Evolutionary conservation across 2,329 filamentous ascomycete species (phyloP).

Genomic region (Stemphylium vesicarium): DNA sequence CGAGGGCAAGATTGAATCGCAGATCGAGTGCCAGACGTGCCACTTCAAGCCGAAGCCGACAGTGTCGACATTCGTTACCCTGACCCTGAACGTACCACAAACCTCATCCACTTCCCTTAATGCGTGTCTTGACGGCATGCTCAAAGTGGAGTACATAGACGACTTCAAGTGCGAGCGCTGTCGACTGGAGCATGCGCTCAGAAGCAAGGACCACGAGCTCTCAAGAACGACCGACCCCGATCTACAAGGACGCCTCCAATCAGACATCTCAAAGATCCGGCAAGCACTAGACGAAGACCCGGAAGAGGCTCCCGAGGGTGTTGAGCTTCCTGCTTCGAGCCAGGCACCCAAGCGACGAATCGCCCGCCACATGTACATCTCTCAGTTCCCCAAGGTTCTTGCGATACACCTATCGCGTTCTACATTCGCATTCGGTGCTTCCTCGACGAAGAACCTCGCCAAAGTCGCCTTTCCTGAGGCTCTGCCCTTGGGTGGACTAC

Average conservation of each 20-base stretch:
- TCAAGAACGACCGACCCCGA: slow-evolving; percentile 45
- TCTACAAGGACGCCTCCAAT: slow-evolving; percentile 58
- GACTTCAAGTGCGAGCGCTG: slow-evolving; percentile 97
- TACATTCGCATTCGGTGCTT: slow-evolving; percentile 79
- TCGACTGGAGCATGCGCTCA: slow-evolving; percentile 78
- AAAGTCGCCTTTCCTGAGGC: slow-evolving; percentile 91
- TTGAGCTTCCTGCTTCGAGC: slow-evolving; percentile 75
- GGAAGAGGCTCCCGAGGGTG: slow-evolving; percentile 73
- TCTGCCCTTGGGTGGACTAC: slow-evolving; percentile 79
- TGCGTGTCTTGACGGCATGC: slow-evolving; percentile 88
- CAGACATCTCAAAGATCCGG: slow-evolving; percentile 70
- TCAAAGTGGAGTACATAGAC: slow-evolving; percentile 95
- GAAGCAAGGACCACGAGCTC: slow-evolving; percentile 67
- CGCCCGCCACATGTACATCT: slow-evolving; percentile 85
- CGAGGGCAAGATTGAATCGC: slow-evolving; percentile 90
- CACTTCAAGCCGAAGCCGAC: slow-evolving; percentile 86
- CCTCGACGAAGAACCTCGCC: slow-evolving; percentile 89
- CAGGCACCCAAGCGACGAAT: slow-evolving; percentile 83
- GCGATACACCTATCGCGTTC: slow-evolving; percentile 92
- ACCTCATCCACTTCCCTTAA: slow-evolving; percentile 78
- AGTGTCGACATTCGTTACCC: slow-evolving; percentile 84
- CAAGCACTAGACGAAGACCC: slow-evolving; percentile 79
- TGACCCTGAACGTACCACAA: slow-evolving; percentile 91
- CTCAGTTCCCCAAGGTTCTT: slow-evolving; percentile 84
- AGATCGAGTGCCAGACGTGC: slow-evolving; percentile 90